Evolutionary conservation across 148 eudicot genomes (phyloP), one percentile per base, ranked within the genome.

Genomic region (Amaranthus palmeri): DNA sequence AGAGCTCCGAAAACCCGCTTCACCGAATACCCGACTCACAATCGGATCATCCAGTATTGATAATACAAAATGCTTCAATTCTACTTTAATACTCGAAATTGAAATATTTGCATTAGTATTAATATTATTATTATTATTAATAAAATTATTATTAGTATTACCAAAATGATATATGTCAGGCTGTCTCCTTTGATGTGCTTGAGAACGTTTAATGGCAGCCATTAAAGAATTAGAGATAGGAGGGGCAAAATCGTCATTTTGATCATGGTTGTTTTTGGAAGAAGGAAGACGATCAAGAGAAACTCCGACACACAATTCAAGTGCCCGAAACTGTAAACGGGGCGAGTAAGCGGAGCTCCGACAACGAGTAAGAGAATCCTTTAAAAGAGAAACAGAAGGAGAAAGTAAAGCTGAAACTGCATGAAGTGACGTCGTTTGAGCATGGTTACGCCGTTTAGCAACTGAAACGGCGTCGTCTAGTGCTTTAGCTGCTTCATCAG

Each of bases 161-260:
- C 5, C 15, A 5, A 74, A 84, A 59, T 89, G 93, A 63, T 88
- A 91, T 78, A 88, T 91, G 56, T 95, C 99, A 2, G 99, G 99
- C 54, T 95, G 97, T 2, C 99, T 68, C 2, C 93, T 67, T 72
- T 95, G 99, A 51, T 92, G 90, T 10, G 99, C 99, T 36, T 95
- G 99, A 1, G 97, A 92, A 36, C 97, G 73, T 55, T 92, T 92
- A 8, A 95, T 85, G 25, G 97, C 99, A 17, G 99, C 99, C 97
- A 90, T 90, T 54, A 95, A 86, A 0, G 99, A 92, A 67, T 95
- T 95, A 12, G 99, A 83, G 2, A 95, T 81, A 4, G 97, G 97
- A 63, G 99, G 97, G 56, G 84, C 68, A 54, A 66, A 84, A 47
- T 85, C 87, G 46, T 81, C 88, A 58, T 73, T 74, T 4, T n/a